Base-by-base conservation (phyloP, 2,329 filamentous ascomycete genomes). In the Calonectria pauciramosa region DNA sequence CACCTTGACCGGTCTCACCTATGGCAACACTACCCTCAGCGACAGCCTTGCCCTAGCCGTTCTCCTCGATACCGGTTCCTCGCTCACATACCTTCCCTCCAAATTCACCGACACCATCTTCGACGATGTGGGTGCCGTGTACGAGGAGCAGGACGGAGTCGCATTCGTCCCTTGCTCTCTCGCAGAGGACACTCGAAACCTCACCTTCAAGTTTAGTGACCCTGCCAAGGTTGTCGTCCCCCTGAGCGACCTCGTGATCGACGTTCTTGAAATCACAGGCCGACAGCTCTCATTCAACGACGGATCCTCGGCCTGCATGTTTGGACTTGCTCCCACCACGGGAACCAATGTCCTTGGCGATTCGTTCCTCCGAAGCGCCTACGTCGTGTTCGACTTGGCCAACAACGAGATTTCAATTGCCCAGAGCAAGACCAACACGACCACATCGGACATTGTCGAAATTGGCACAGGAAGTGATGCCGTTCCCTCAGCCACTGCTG, bases 341-440 rank as follows among this genome's bases (percentile, higher is more conserved):
- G 87, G 88, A 36, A 89, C 89, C n/a, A 88, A 89, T 54, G 90
- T 95, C 2, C 86, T 96, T 34, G 94, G 94, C 20, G 94, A 95
- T 81, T 94, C 94, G 0, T 96, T 96, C 83, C 86, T 96, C 70
- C 89, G 94, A 63, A 93, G 92, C 44, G 94, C 94, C 0, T 96
- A 96, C 78, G 90, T 95, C 18, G 94, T 96, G 14, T 95, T 94
- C 82, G 93, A 95, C 82, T 87, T 95, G 28, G 90, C 88, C 34
- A 94, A 94, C 83, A 92, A 95, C 82, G 88, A 94, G 84, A 92
- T 95, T 77, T 93, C 92, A 2, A 85, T 95, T 38, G 94, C 93
- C 1, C 91, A 93, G 82, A 93, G 93, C 23, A 90, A 88, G 66
- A 93, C 92, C 83, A 91, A 94, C 81, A 86, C 88, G 5, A 81